Conservation (phyloP, 768 basidiomycete species). For the Suillus clintonianus region DNA sequence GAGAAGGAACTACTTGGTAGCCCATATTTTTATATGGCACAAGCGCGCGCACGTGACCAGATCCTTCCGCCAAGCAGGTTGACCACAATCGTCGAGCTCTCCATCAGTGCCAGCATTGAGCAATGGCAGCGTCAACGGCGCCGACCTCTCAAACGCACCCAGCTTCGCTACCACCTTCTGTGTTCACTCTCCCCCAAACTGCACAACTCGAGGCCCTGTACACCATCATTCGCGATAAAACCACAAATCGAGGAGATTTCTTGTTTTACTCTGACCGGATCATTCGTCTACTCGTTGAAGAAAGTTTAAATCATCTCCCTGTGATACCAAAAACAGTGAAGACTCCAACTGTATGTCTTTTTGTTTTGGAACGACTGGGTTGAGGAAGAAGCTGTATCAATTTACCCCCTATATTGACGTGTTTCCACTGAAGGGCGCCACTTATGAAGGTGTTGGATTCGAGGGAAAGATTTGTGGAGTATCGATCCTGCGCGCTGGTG, state of each 20-base stretch:
- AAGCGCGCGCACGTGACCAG: not conserved
- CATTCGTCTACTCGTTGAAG: conserved; percentile 79
- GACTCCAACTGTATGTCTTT: conserved; percentile 73
- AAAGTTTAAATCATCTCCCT: conserved; percentile 86
- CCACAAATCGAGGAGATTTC: conserved; percentile 90
- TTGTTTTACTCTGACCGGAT: conserved; percentile 95
- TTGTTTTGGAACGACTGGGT: conserved; percentile 1
- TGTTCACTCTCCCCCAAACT: conserved; percentile 88
- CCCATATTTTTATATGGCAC: no score
- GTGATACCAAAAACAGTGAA: conserved; percentile 75
- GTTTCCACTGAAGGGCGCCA: conserved; percentile 55
- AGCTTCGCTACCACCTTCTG: conserved; percentile 66
- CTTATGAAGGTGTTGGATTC: conserved; percentile 91
- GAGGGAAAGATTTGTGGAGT: conserved; percentile 97
- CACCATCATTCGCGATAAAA: conserved; percentile 90
- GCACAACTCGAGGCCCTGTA: conserved; percentile 93
- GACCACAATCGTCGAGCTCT: not conserved
- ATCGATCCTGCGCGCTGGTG: conserved; percentile 91
- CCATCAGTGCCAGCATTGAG: conserved; percentile 6
- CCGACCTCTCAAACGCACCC: conserved; percentile 37
- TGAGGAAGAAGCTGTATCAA: not conserved
- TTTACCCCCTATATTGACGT: not conserved
- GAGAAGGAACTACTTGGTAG: no score
- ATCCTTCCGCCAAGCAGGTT: no score
- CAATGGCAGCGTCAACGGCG: conserved; percentile 15